These are phyloP conservation scores for Komagataella phaffii DNA, from an alignment of 805 yeast genomes.

Conservation along the genomic window DNA sequence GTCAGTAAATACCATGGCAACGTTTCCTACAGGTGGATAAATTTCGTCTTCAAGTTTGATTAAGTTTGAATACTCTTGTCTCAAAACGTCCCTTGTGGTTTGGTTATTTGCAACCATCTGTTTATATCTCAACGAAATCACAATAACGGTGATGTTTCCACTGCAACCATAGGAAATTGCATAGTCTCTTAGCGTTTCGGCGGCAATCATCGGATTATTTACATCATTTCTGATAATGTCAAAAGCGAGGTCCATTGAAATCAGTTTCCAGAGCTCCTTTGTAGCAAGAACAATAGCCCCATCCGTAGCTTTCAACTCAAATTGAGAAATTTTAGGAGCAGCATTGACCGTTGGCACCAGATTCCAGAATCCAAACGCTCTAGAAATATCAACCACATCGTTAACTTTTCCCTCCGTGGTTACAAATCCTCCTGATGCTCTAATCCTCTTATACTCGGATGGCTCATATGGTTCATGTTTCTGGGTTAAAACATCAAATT, in stretches of 20 bases:
- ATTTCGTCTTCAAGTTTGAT: slow-evolving; percentile 83
- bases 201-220: slow-evolving; percentile 80
- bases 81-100: slow-evolving; percentile 22
- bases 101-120: slow-evolving; percentile 14
- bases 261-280: slow-evolving; percentile 71
- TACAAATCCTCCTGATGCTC: slow-evolving; percentile 87
- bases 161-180: slow-evolving; percentile 86
- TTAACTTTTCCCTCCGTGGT: slow-evolving; percentile 76
- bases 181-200: slow-evolving; percentile 85
- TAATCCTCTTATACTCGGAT: slow-evolving; percentile 69
- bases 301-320: slow-evolving; percentile 51
- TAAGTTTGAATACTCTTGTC: slow-evolving; percentile 62
- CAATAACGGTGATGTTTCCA: slow-evolving; percentile 71
- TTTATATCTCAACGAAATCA: slow-evolving; percentile 47
- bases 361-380: slow-evolving; percentile 87
- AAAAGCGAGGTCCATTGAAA: slow-evolving; percentile 76
- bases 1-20: slow-evolving; percentile 96
- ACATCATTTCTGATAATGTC: slow-evolving; percentile 78
- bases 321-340: slow-evolving; percentile 64
- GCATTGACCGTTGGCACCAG: slow-evolving; percentile 81
- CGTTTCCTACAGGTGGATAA: slow-evolving; percentile 86
- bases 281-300: slow-evolving; percentile 81
- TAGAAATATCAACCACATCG: slow-evolving; percentile 68
- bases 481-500: slow-evolving; percentile 54
- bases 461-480: slow-evolving; percentile 77